Percentiles rank a stretch among this genome's conserved stretches.
phyloP scores from a whole-genome alignment of 305 asterid species.

The Fraxinus angustifolia region DNA sequence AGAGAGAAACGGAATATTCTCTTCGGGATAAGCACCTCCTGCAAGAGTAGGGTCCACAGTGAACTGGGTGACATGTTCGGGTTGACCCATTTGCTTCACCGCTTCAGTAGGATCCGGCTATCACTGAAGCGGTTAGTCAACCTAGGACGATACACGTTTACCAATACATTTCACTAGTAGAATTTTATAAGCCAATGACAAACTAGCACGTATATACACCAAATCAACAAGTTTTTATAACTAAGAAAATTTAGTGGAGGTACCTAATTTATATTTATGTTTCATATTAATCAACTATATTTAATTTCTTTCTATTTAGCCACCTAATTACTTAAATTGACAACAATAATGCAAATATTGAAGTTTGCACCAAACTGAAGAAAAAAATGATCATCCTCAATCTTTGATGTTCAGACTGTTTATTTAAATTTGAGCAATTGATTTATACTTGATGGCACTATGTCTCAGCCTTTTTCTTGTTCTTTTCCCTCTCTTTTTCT shows the following conservation, averaged over 20 bases:
- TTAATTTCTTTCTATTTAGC: background rate
- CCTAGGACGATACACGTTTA: background rate
- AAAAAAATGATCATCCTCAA: background rate
- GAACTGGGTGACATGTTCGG: background rate
- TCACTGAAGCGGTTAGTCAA: background rate
- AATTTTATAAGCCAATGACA: background rate
- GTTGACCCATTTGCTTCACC: background rate
- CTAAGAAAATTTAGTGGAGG: background rate
- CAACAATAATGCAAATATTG: background rate
- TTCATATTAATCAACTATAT: background rate
- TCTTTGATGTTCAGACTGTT: background rate
- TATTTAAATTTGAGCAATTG: background rate
- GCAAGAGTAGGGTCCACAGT: background rate
- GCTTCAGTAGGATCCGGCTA: background rate
- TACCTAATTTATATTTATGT: background rate
- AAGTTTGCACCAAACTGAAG: too few species aligned
- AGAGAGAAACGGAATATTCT: background rate
- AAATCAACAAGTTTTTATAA: background rate
- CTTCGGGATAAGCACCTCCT: background rate
- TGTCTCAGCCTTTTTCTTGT: too few species aligned
- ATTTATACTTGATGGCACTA: too few species aligned
- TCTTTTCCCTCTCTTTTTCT: too few species aligned
- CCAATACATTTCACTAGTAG: background rate
- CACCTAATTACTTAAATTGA: background rate
- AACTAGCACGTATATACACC: background rate